Conservation (phyloP, 2,329 filamentous ascomycete species). For the Helotiales sp. region DNA sequence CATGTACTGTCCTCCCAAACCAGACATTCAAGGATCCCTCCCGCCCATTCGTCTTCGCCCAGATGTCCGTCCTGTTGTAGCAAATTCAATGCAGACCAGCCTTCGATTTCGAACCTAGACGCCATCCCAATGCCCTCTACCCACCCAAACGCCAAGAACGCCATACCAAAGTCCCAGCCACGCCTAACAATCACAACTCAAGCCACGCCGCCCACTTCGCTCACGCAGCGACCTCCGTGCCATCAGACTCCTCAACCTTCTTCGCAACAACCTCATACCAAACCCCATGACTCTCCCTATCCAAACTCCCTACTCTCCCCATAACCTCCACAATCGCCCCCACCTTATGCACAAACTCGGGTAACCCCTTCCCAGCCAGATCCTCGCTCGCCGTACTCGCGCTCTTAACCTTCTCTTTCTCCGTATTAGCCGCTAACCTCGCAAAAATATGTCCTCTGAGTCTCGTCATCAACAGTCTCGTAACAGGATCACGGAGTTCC, state of each 20-base stretch:
- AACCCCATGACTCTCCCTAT: constrained; percentile 64
- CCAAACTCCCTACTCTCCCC: constrained; percentile 63
- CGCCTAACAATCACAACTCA: background rate
- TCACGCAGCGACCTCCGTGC: background rate
- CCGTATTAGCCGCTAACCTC: constrained; percentile 64
- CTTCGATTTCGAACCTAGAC: too few relatives aligned
- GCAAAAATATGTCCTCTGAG: constrained; percentile 66
- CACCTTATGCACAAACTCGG: constrained; percentile 71
- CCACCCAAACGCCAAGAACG: constrained; percentile 10
- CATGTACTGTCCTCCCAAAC: background rate
- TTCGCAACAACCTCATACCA: constrained; percentile 62
- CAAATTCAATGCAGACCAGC: background rate
- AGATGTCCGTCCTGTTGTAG: constrained; percentile 1
- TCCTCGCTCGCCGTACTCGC: constrained; percentile 69
- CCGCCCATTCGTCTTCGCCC: too few relatives aligned
- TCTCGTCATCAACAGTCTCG: constrained; percentile 68
- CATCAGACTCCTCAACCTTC: constrained; percentile 20
- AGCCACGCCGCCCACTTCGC: background rate
- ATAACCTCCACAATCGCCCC: constrained; percentile 69
- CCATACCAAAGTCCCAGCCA: background rate
- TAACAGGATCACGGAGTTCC: constrained; percentile 50
- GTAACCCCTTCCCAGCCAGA: constrained; percentile 67
- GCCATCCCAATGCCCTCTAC: constrained; percentile 8
- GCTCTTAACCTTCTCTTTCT: constrained; percentile 69
- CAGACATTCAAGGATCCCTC: background rate